Percentiles rank a stretch among this genome's conserved stretches.
Conservation (phyloP, 2,329 filamentous ascomycete species). For the Fusarium nematophilum region DNA sequence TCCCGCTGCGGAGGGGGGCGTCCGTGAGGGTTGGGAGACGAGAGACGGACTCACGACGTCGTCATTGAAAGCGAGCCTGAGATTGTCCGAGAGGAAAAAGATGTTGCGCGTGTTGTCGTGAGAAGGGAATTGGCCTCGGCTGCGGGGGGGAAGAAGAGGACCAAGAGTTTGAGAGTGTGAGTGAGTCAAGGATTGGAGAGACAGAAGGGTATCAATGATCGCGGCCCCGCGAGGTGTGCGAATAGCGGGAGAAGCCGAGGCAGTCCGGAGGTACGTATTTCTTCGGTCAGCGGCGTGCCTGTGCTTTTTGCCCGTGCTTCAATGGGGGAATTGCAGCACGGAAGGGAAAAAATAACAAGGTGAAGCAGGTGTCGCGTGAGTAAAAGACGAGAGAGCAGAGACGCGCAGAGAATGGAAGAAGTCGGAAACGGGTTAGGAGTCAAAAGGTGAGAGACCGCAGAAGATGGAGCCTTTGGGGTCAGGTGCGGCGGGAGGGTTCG, state of each 20-base stretch:
- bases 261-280: conserved; percentile 32
- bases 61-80: conserved; percentile 40
- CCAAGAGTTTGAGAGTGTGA: conserved; percentile 4
- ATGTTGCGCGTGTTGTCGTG: conserved; percentile 22
- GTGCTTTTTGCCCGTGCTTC: conserved; percentile 9
- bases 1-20: conserved; percentile 35
- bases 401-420: conserved; percentile 32
- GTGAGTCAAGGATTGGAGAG: conserved; percentile 36
- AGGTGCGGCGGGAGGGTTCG: conserved; percentile 40
- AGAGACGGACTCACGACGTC: conserved; percentile 41
- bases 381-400: conserved; percentile 4
- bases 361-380: conserved; percentile 24
- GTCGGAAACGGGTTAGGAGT: conserved; percentile 18
- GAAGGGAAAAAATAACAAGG: background rate
- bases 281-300: conserved; percentile 17
- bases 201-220: conserved; percentile 29
- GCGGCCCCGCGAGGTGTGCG: conserved; percentile 41
- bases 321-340: conserved; percentile 6
- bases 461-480: conserved; percentile 15
- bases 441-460: conserved; percentile 7
- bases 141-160: conserved; percentile 3
- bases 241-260: conserved; percentile 46
- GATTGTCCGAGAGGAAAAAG: conserved; percentile 11
- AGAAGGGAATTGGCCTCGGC: conserved; percentile 23
- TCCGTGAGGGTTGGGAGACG: conserved; percentile 36